Evolutionary conservation across 495 filamentous ascomycete species (phyloP).

Genomic region (Lophium mytilinum): DNA sequence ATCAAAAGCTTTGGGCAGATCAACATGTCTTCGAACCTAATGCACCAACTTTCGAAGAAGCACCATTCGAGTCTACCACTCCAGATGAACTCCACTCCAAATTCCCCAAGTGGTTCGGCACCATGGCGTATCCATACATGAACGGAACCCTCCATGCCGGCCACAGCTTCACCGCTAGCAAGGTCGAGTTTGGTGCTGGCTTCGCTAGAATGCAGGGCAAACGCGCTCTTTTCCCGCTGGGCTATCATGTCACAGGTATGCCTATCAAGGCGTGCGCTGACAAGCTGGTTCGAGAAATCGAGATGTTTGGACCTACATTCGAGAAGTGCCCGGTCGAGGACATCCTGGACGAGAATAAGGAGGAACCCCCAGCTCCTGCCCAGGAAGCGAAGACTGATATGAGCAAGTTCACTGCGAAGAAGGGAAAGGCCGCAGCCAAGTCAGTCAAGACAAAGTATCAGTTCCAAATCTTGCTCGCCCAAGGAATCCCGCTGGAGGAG

Average conservation of each 20-base stretch:
- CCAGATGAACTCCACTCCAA: constrained; percentile 66
- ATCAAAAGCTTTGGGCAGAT: constrained; percentile 76
- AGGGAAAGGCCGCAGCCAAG: constrained; percentile 90
- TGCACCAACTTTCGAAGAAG: constrained; percentile 63
- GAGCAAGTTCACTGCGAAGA: constrained; percentile 87
- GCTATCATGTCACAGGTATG: constrained; percentile 96
- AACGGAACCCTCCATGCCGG: constrained; percentile 91
- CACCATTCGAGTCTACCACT: constrained; percentile 61
- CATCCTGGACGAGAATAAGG: neutral
- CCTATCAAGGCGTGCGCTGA: constrained; percentile 97
- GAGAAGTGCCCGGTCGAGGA: constrained; percentile 51
- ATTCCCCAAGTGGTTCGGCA: constrained; percentile 78
- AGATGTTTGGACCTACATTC: constrained; percentile 83
- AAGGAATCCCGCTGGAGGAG: constrained; percentile 74
- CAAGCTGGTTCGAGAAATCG: constrained; percentile 81
- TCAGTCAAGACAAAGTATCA: constrained; percentile 83
- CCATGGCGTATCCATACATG: constrained; percentile 67
- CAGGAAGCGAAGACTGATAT: constrained; percentile 64
- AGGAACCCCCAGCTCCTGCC: constrained; percentile 47
- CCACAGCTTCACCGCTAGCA: constrained; percentile 80
- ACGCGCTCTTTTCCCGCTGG: constrained; percentile 75
- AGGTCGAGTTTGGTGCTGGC: constrained; percentile 83
- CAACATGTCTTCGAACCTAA: constrained; percentile 71
- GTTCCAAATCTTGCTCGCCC: constrained; percentile 80
- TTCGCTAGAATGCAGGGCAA: constrained; percentile 85